Conservation (phyloP, 495 filamentous ascomycete genomes). For the Lasiosphaeria miniovina region DNA sequence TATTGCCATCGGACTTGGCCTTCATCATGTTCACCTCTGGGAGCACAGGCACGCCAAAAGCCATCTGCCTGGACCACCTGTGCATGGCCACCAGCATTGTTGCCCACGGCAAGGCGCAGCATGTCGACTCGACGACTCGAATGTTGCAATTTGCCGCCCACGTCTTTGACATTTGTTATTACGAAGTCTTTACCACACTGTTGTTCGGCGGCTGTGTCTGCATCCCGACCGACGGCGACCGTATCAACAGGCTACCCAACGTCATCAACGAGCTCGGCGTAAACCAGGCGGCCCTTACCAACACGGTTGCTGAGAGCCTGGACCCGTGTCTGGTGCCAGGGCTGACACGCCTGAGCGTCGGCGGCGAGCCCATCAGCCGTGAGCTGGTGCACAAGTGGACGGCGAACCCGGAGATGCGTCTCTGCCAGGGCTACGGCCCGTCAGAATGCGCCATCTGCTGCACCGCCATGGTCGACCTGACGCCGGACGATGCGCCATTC, state of each 20-base stretch:
- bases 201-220: conserved; percentile 39
- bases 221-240: conserved; percentile 30
- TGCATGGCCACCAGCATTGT: conserved; percentile 27
- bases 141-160: conserved; percentile 61
- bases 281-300: conserved; percentile 25
- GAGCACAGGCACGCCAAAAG: conserved; percentile 54
- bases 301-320: conserved; percentile 22
- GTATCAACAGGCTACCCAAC: conserved; percentile 23
- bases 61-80: conserved; percentile 41
- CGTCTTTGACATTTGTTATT: conserved; percentile 55
- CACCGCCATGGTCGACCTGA: conserved; percentile 16
- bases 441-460: conserved; percentile 50
- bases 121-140: conserved; percentile 28
- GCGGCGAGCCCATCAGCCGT: conserved; percentile 28
- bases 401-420: conserved; percentile 5
- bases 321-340: conserved; percentile 17
- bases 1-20: conserved; percentile 19
- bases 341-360: conserved; percentile 26
- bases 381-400: conserved; percentile 16
- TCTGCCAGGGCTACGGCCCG: conserved; percentile 44
- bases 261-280: conserved; percentile 27
- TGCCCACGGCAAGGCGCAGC: conserved; percentile 17
- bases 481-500: conserved; percentile 12
- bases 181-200: conserved; percentile 55
- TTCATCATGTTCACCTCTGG: conserved; percentile 63